Conservation (phyloP, 495 filamentous ascomycete genomes). For the Letharia columbiana region DNA sequence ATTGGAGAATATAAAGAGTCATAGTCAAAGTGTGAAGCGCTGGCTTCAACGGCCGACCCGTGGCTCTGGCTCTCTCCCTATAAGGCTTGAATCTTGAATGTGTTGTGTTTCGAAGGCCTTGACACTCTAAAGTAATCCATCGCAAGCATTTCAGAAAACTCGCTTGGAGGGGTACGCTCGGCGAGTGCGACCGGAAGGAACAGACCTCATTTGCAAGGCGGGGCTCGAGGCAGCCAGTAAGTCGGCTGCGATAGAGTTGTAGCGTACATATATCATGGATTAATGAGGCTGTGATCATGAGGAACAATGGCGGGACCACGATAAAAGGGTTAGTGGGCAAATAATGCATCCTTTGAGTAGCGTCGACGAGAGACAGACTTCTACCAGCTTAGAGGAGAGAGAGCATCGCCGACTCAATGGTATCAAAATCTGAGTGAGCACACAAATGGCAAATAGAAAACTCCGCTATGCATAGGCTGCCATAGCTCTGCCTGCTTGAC, state of each 20-base stretch:
- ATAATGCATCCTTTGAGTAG: conserved; percentile 2
- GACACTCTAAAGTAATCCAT: neutral
- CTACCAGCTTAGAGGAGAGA: neutral
- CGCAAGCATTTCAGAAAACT: neutral
- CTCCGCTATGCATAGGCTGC: neutral
- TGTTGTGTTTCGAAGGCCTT: neutral
- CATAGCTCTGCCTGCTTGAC: neutral
- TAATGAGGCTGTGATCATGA: neutral
- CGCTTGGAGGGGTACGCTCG: neutral
- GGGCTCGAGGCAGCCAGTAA: neutral
- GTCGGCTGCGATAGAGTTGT: neutral
- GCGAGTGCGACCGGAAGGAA: neutral
- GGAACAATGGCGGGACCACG: neutral
- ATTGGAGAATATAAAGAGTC: neutral
- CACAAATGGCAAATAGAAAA: neutral
- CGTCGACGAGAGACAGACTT: neutral
- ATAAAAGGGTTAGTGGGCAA: neutral
- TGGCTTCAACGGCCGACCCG: neutral
- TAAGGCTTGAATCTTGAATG: neutral
- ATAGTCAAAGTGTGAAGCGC: neutral
- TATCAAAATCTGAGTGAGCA: neutral
- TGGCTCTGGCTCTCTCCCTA: neutral
- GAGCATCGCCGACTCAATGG: conserved; percentile 2
- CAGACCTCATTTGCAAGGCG: neutral
- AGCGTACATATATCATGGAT: neutral